Conservation (phyloP, 2,329 filamentous ascomycete genomes). For the Fusarium anthophilum region DNA sequence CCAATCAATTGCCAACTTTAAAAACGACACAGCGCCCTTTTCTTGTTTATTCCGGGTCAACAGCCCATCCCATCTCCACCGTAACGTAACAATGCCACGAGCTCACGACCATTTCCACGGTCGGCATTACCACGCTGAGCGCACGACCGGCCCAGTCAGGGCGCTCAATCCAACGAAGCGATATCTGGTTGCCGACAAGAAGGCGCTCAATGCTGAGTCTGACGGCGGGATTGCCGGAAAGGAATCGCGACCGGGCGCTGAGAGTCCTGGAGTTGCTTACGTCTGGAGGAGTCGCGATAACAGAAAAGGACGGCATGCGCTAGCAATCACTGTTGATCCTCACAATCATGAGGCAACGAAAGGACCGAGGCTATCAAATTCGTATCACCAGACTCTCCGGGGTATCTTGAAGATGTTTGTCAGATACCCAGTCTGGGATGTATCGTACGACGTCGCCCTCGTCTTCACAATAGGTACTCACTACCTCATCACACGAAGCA, state of each 20-base stretch:
- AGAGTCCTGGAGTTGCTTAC: slow-evolving; percentile 43
- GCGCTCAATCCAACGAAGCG: slow-evolving; percentile 8
- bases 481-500: not conserved
- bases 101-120: slow-evolving; percentile 13
- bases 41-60: not conserved
- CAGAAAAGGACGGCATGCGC: slow-evolving; percentile 53
- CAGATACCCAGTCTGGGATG: slow-evolving; percentile 53
- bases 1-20: not conserved
- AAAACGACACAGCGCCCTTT: not conserved
- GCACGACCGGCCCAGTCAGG: slow-evolving; percentile 6
- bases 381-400: slow-evolving; percentile 41
- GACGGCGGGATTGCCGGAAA: not conserved
- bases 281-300: slow-evolving; percentile 56
- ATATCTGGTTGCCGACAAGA: not conserved
- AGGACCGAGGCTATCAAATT: slow-evolving; percentile 36
- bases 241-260: not conserved
- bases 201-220: not conserved
- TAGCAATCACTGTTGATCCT: slow-evolving; percentile 35
- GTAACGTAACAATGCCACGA: not conserved
- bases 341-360: slow-evolving; percentile 20
- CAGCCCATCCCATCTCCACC: not conserved
- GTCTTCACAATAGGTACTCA: slow-evolving; percentile 44
- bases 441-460: slow-evolving; percentile 54
- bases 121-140: slow-evolving; percentile 14
- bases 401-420: slow-evolving; percentile 50